Percentiles rank a stretch among this genome's conserved stretches.
phyloP scores from a whole-genome alignment of 192 early-diverging fungal species.

The Mortierella antarctica region DNA sequence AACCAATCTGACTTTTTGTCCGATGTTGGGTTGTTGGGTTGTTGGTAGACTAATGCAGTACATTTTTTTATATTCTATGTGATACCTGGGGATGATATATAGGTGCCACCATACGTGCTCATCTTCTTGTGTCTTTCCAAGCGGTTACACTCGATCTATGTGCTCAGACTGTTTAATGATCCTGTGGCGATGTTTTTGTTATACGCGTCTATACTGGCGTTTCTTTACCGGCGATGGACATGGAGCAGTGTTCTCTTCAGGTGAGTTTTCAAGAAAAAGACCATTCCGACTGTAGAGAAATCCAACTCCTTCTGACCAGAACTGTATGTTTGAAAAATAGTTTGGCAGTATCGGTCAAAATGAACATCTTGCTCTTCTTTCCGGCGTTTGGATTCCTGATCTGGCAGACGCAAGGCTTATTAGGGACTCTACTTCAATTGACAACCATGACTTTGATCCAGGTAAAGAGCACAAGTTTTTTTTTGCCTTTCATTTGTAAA shows the following conservation, averaged over 20 bases:
- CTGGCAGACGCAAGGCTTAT: slow-evolving; percentile 60
- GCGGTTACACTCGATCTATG: slow-evolving; percentile 94
- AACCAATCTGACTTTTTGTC: background rate
- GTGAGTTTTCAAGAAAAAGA: slow-evolving; percentile 44
- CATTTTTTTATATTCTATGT: background rate
- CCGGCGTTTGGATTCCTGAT: slow-evolving; percentile 84
- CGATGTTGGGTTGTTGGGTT: too few relatives aligned
- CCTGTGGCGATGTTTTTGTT: slow-evolving; percentile 88
- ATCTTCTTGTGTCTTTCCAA: slow-evolving; percentile 77
- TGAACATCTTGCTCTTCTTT: slow-evolving; percentile 93
- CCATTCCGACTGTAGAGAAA: background rate
- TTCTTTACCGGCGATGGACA: slow-evolving; percentile 64
- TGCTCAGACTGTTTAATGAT: slow-evolving; percentile 95
- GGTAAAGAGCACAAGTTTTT: slow-evolving; percentile 14
- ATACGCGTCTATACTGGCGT: slow-evolving; percentile 73
- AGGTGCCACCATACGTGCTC: slow-evolving; percentile 76
- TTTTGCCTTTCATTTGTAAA: background rate
- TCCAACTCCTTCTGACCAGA: too few relatives aligned
- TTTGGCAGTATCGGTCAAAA: slow-evolving; percentile 89
- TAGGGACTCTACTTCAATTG: slow-evolving; percentile 61
- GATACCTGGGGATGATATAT: background rate
- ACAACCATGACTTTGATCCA: slow-evolving; percentile 60
- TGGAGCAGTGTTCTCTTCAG: slow-evolving; percentile 72
- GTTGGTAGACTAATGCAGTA: background rate
- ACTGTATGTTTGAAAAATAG: slow-evolving; percentile 54